Base-by-base conservation (phyloP, 306 rosid species). In the Notholithocarpus densiflorus region DNA sequence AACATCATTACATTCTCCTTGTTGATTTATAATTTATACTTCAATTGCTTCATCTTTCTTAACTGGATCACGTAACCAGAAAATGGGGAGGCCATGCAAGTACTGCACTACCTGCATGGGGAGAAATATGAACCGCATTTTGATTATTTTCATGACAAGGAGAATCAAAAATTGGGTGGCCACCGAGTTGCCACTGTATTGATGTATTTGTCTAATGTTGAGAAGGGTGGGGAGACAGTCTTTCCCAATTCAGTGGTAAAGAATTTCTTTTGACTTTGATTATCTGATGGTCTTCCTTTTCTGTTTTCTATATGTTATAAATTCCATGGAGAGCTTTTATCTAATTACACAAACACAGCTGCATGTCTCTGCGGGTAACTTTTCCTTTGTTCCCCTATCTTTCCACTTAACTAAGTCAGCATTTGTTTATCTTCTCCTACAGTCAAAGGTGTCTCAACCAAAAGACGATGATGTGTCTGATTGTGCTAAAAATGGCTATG, bases 41-140 rank as follows among this genome's bases (percentile, higher is more conserved):
- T 77, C 3, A 20, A 40, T 31, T 43, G 27, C 5, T 17, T 48
- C 57, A 69, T 20, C 57, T 69, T 45, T 60, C 52, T 59, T 76
- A 75, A 69, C 55, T 5, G 57, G 9, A 2, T 20, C 66, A 27
- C 72, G 32, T 20, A 77, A 77, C 81, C 92, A 95, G 99, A 91
- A 81, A 91, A 95, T 76, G 99, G 99, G 26, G 98, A 95, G 86
- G 72, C 94, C 24, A 91, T 93, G 23, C 99, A 95, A 86, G 48
- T 95, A 77, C 85, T 95, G 76, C 97, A 92, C 84, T 95, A 95
- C 72, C 89, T 90, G 87, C 19, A 91, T 61, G 98, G 98, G 56
- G 88, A 95, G 89, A 93, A 95, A 82, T 95, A 95, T 3, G 98
- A 90, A 66, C 97, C 99, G 9, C 99, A 95, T 86, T 95, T 23